Base-by-base conservation (phyloP, 2,329 filamentous ascomycete genomes). In the Chaetothyriales sp. region DNA sequence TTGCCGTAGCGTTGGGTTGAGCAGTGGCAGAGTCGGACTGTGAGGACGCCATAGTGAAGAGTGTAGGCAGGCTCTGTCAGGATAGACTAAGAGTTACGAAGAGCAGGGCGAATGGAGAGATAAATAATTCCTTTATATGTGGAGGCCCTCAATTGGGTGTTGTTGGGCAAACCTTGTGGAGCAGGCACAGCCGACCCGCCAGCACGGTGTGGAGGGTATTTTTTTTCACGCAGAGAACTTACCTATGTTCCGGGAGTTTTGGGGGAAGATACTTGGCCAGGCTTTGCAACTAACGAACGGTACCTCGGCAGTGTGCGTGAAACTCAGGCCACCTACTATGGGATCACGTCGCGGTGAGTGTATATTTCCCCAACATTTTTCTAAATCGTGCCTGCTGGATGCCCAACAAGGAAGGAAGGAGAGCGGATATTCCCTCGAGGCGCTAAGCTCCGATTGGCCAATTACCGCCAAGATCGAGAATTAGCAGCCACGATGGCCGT, bases 21-120 rank as follows among this genome's bases (percentile, higher is more conserved):
- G 62, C 61, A 49, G 69, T 68, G 54, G 70, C 62, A 58, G 65
- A 73, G 55, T 71, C 64, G 54, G 72, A 67, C 60, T 76, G 74
- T 61, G 71, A 69, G 44, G 73, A 75, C 61, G 73, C 71, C 74
- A 76, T 77, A 57, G 48, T 65, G 52, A 48, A 55, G 43, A 43
- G 32, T 15, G 5, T 9, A 39, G 10, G 9, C 32, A 15, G 10
- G 12, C 10, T 39, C 10, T 39, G 32, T 1, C 32, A 15, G 32
- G 32, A 15, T 39, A 5, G 32, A 15, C 32, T 39, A 12, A 3
- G 12, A 15, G 32, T 15, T 39, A 12, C 10, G 10, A 39, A 39
- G 32, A 15, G 15, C 3, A 39, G 32, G 3, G 32, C 32, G 32
- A 39, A 39, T 39, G 10, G 32, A 15, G 32, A 39, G 7, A 39